Percentiles rank a stretch among this genome's conserved stretches.
phyloP scores from a whole-genome alignment of 2,329 filamentous ascomycete genomes.

The Phoma sp. region DNA sequence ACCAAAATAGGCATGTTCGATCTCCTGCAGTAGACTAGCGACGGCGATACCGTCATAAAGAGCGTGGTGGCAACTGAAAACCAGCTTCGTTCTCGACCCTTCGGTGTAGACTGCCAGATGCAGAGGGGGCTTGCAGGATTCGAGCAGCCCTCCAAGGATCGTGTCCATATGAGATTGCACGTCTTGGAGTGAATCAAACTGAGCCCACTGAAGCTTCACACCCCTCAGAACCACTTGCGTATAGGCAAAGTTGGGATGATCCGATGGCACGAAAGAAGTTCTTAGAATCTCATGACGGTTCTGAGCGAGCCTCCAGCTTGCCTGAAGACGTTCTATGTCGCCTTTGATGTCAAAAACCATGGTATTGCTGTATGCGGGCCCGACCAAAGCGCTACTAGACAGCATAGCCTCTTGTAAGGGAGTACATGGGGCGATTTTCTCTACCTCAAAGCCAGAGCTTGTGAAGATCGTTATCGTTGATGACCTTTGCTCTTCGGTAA shows the following conservation, averaged over 20 bases:
- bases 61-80: conserved; percentile 75
- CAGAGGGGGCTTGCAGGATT: conserved; percentile 42
- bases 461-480: conserved; percentile 23
- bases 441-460: conserved; percentile 45
- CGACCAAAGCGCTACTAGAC: conserved; percentile 57
- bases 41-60: conserved; percentile 87
- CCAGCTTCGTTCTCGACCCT: conserved; percentile 39
- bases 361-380: conserved; percentile 72
- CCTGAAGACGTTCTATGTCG: conserved; percentile 57
- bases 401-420: conserved; percentile 90
- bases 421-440: conserved; percentile 76
- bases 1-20: conserved; percentile 65
- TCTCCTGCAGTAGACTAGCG: conserved; percentile 69
- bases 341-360: conserved; percentile 67
- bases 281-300: conserved; percentile 76
- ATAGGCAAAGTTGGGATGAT: conserved; percentile 66
- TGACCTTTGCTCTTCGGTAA: conserved; percentile 20
- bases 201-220: conserved; percentile 52
- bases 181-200: conserved; percentile 17
- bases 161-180: conserved; percentile 50
- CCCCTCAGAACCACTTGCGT: conserved; percentile 68
- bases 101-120: conserved; percentile 36
- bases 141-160: conserved; percentile 58
- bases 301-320: conserved; percentile 68
- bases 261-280: conserved; percentile 74